Conservation (phyloP, 352 stramenopile genomes). For the Globisporangium mamillatum region DNA sequence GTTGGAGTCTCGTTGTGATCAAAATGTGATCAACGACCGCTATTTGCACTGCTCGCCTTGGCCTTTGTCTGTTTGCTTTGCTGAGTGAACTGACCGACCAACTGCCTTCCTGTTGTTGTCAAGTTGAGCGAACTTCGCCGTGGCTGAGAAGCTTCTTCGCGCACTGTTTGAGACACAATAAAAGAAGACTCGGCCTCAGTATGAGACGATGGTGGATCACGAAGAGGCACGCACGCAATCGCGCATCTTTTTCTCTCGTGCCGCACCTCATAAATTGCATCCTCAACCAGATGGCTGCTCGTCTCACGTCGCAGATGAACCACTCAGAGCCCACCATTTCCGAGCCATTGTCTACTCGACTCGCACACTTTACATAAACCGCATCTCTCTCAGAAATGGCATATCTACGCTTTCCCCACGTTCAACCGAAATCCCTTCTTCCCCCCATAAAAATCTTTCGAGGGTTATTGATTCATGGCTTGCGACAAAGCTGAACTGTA, state of each 20-base stretch:
- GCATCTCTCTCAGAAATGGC: background rate
- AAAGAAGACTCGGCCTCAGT: background rate
- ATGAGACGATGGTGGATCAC: background rate
- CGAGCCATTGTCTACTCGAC: background rate
- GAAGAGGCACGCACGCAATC: conserved; percentile 8
- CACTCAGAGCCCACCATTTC: background rate
- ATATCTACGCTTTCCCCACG: background rate
- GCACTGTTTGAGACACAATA: background rate
- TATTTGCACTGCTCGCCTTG: background rate
- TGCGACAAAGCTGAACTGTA: conserved; percentile 5
- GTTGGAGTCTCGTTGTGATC: background rate
- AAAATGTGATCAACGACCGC: background rate
- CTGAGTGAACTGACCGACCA: background rate
- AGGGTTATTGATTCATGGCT: background rate
- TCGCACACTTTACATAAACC: background rate
- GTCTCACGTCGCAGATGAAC: background rate
- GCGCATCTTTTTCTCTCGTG: background rate
- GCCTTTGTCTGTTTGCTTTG: no score
- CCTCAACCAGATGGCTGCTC: conserved; percentile 6
- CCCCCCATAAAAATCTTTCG: conserved; percentile 2
- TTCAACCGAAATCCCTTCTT: background rate
- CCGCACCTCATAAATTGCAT: background rate
- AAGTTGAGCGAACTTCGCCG: background rate
- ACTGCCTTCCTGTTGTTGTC: background rate
- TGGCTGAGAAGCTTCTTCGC: background rate